Evolutionary conservation across 495 filamentous ascomycete species (phyloP).

Genomic region (Tuber melanosporum): DNA sequence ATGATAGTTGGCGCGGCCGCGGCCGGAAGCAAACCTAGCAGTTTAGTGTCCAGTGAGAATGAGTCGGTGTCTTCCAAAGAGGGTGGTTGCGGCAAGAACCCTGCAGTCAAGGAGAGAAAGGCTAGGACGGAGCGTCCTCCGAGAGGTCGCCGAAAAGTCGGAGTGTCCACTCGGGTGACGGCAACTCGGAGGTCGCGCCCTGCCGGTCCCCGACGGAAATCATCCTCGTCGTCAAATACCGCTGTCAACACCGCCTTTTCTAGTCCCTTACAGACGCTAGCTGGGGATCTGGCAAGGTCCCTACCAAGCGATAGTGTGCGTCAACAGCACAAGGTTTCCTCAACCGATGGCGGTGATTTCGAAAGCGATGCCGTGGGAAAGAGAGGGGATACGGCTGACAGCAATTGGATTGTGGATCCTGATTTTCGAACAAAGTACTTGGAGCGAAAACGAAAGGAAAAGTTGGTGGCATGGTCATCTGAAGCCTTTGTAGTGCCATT

Average conservation of each 20-base stretch:
- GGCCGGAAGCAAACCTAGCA: neutral
- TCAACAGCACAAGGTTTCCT: conserved; percentile 18
- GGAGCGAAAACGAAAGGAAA: conserved; percentile 35
- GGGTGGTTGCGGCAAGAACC: conserved; percentile 9
- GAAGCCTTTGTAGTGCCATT: neutral
- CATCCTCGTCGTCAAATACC: conserved; percentile 31
- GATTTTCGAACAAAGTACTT: conserved; percentile 40
- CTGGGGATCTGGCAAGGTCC: conserved; percentile 26
- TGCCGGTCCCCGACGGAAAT: conserved; percentile 22
- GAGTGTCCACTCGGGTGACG: conserved; percentile 16
- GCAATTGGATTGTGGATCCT: conserved; percentile 38
- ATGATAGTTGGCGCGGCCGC: neutral
- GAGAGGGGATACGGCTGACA: conserved; percentile 15
- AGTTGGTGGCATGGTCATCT: conserved; percentile 22
- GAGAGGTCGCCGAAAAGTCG: conserved; percentile 31
- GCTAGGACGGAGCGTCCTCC: conserved; percentile 26
- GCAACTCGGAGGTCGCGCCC: conserved; percentile 24
- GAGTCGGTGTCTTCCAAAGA: conserved; percentile 24
- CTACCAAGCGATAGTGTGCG: conserved; percentile 28
- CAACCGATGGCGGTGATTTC: conserved; percentile 7
- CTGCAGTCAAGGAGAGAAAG: conserved; percentile 14
- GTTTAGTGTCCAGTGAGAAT: conserved; percentile 11
- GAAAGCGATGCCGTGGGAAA: conserved; percentile 12
- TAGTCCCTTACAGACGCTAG: conserved; percentile 29
- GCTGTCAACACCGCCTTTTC: conserved; percentile 34